phyloP scores from a whole-genome alignment of 768 basidiomycete genomes.

The Pisolithus sp. region DNA sequence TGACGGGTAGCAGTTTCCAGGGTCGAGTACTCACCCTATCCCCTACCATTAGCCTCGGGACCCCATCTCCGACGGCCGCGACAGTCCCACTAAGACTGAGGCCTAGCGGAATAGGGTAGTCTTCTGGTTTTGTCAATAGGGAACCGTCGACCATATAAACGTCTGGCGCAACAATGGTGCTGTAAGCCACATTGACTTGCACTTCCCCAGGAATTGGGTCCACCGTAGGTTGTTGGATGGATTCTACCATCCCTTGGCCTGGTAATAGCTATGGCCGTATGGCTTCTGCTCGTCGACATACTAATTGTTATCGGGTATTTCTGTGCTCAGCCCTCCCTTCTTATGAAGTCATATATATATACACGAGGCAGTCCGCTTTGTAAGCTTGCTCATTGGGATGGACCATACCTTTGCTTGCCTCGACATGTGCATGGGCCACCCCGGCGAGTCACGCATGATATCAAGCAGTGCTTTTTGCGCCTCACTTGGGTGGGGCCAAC shows the following conservation, averaged over 20 bases:
- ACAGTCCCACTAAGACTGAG: constrained; percentile 35
- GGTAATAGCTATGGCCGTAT: constrained; percentile 37
- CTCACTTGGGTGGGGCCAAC: too few species aligned
- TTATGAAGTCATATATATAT: not conserved
- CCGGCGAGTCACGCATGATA: too few species aligned
- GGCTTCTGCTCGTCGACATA: constrained; percentile 18
- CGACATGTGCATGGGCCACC: too few species aligned
- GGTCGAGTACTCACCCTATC: constrained; percentile 29
- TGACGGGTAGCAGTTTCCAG: not conserved
- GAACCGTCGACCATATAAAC: constrained; percentile 34
- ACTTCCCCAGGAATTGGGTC: constrained; percentile 33
- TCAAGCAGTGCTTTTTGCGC: too few species aligned
- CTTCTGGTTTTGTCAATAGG: constrained; percentile 16
- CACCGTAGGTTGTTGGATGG: constrained; percentile 30
- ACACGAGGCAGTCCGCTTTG: too few species aligned
- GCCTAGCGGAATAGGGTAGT: constrained; percentile 34
- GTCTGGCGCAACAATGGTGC: constrained; percentile 36
- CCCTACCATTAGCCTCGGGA: constrained; percentile 30
- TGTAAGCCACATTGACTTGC: constrained; percentile 36
- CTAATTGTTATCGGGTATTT: not conserved
- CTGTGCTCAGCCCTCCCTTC: not conserved
- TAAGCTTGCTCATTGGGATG: too few species aligned
- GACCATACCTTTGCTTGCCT: too few species aligned
- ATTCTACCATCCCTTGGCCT: constrained; percentile 31
- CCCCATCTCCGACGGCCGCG: constrained; percentile 29